Evolutionary conservation across 2,329 filamentous ascomycete species (phyloP), one percentile per base, ranked within the genome.

Genomic region (Phyllosticta paracitricarpa): DNA sequence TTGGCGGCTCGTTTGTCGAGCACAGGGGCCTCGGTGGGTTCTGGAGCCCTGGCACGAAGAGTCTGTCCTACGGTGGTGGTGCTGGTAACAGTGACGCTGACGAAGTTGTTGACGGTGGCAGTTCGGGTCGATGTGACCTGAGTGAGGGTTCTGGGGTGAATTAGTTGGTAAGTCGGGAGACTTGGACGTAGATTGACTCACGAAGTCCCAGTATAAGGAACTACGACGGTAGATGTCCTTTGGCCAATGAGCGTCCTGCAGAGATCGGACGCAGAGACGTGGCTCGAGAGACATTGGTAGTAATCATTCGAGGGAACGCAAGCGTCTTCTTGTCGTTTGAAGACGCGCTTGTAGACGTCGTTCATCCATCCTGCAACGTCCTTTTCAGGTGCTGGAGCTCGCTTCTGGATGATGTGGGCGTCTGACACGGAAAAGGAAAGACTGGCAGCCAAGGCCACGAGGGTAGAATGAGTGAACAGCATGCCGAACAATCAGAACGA

Each of bases 401-500:
- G 54, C 2, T 51, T 61, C 51, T 58, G 35, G 53, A 54, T 52
- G 22, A 62, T 56, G 28, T 51, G 51, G 40, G 60, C 60, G 24
- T 62, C 60, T n/a, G 56, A 51, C 52, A 58, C 52, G 25, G 66
- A 69, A 65, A 72, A 68, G 2, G 68, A 72, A 63, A 73, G 67
- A 48, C 71, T 22, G 28, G 67, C 57, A 67, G 68, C 68, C 65
- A 67, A 68, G 63, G 70, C 70, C 69, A 66, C 61, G 25, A 59
- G 53, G 7, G 69, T 63, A n/a, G 68, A 71, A 67, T 59, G 69
- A 69, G 63, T 63, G 66, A 72, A 64, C 63, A 66, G 66, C 71
- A 73, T 72, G 67, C 68, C 65, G 68, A 72, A 69, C 66, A 70
- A 67, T 67, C 69, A 63, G 70, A 66, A 65, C 58, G 65, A 68